Evolutionary conservation across 2,329 filamentous ascomycete genomes (phyloP).

Genomic region (Pezicula radicicola): DNA sequence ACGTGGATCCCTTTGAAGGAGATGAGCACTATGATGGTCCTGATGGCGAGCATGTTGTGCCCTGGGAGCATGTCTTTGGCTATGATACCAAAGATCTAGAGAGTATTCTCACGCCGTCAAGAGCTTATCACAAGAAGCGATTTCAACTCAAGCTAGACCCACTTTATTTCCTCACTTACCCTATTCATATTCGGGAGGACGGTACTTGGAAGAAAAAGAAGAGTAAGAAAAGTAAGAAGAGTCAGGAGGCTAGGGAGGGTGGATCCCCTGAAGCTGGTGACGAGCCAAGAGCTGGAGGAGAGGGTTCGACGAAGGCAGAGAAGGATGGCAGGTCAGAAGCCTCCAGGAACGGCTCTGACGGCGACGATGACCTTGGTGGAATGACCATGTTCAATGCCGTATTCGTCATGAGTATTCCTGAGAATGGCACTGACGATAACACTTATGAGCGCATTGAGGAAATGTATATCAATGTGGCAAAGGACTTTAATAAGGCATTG

Average conservation of each 20-base stretch:
- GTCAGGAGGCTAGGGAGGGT: slow-evolving; percentile 30
- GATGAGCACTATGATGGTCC: slow-evolving; percentile 48
- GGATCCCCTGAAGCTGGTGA: slow-evolving; percentile 23
- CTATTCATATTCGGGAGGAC: slow-evolving; percentile 76
- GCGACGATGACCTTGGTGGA: slow-evolving; percentile 23
- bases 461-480: slow-evolving; percentile 85
- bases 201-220: slow-evolving; percentile 73
- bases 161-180: slow-evolving; percentile 77
- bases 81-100: slow-evolving; percentile 76
- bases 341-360: slow-evolving; percentile 14
- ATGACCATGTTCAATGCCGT: slow-evolving; percentile 99
- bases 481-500: slow-evolving; percentile 87
- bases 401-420: slow-evolving; percentile 81
- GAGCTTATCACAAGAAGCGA: slow-evolving; percentile 73
- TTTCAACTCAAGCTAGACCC: slow-evolving; percentile 83
- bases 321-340: slow-evolving; percentile 16
- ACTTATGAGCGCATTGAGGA: slow-evolving; percentile 60
- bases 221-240: slow-evolving; percentile 35
- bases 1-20: slow-evolving; percentile 18
- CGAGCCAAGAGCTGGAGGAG: slow-evolving; percentile 5
- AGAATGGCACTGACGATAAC: slow-evolving; percentile 63
- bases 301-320: slow-evolving; percentile 19
- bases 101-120: slow-evolving; percentile 72
- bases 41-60: slow-evolving; percentile 54
- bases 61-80: slow-evolving; percentile 72